Evolutionary conservation across 352 stramenopile genomes (phyloP), one percentile per base, ranked within the genome.

Genomic region (Globisporangium carolinianum): DNA sequence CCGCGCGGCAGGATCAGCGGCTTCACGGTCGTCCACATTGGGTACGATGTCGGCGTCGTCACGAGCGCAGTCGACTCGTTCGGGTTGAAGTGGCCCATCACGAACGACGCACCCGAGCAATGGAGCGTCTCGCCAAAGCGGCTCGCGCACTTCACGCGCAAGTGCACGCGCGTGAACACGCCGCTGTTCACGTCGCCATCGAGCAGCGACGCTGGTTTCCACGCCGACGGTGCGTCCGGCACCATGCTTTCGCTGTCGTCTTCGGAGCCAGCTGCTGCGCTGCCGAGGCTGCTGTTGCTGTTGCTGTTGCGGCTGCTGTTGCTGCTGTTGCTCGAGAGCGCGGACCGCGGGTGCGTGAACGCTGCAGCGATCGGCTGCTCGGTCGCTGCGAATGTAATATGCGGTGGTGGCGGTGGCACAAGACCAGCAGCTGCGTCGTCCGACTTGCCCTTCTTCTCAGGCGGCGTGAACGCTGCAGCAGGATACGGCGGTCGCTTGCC

Each of bases 11-110:
- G 68, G 10, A 98, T 91, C 57, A 98, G 83, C 47, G 96, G 96
- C 66, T 96, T 91, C 36, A 78, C 68, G 0, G 96, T 98, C 24
- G 76, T 94, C 96, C 96, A 99, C 51, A 97, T 81, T 8, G 96
- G 96, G 73, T 99, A 98, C 5, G 87, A 76, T n/a, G 97, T 91
- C 0, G 96, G 96, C 35, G 90, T 98, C 1, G 96, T 99, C 24
- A 97, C 89, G 58, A 99, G 87, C 61, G 96, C 94, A 59, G 98
- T 91, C 46, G 79, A 89, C 55, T 93, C 81, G 62, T 76, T 93
- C 61, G 82, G 82, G 58, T 94, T 94, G 68, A 91, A 94, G 70
- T 94, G 81, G 14, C 84, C 84, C 84, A 94, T 94, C 12, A 86
- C 73, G 62, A 92, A 88, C 18, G 82, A 91, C 60, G 84, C 88